Conservation (phyloP, 2,329 filamentous ascomycete genomes). For the Ceratocystis variospora region DNA sequence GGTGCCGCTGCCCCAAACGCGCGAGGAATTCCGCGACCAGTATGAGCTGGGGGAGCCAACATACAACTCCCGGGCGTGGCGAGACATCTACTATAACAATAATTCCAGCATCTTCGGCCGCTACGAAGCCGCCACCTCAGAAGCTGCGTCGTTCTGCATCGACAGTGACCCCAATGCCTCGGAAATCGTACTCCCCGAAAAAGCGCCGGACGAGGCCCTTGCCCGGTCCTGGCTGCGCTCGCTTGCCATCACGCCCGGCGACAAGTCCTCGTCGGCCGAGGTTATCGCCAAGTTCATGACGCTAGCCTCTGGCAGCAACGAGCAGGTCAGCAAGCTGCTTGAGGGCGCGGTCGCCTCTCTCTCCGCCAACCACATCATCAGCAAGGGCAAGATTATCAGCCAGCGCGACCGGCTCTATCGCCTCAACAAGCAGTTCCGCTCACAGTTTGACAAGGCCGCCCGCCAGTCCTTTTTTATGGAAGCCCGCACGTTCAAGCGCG, state of each 20-base stretch:
- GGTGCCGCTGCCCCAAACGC: slow-evolving; percentile 12
- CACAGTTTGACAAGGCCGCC: slow-evolving; percentile 42
- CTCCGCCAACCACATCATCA: slow-evolving; percentile 40
- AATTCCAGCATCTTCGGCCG: slow-evolving; percentile 43
- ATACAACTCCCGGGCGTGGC: slow-evolving; percentile 32
- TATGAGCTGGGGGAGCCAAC: slow-evolving; percentile 22
- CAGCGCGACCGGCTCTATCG: slow-evolving; percentile 48
- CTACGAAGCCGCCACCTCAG: slow-evolving; percentile 40
- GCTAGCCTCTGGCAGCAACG: slow-evolving; percentile 31
- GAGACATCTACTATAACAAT: slow-evolving; percentile 42
- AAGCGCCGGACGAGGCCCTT: slow-evolving; percentile 28
- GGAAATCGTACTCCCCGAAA: background rate
- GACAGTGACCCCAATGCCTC: background rate
- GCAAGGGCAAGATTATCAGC: slow-evolving; percentile 44
- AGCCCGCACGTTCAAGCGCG: slow-evolving; percentile 44
- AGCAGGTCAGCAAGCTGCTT: slow-evolving; percentile 33
- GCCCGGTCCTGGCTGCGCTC: slow-evolving; percentile 48
- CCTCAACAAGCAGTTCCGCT: slow-evolving; percentile 45
- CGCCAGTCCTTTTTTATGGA: slow-evolving; percentile 42
- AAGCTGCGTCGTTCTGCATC: slow-evolving; percentile 30
- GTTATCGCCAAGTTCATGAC: slow-evolving; percentile 40
- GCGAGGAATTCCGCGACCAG: slow-evolving; percentile 5
- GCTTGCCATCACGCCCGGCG: slow-evolving; percentile 40
- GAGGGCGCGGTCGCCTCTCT: slow-evolving; percentile 36
- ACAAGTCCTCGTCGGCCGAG: slow-evolving; percentile 34